Conservation (phyloP, 2,329 filamentous ascomycete genomes). For the Pyrenophora graminea region DNA sequence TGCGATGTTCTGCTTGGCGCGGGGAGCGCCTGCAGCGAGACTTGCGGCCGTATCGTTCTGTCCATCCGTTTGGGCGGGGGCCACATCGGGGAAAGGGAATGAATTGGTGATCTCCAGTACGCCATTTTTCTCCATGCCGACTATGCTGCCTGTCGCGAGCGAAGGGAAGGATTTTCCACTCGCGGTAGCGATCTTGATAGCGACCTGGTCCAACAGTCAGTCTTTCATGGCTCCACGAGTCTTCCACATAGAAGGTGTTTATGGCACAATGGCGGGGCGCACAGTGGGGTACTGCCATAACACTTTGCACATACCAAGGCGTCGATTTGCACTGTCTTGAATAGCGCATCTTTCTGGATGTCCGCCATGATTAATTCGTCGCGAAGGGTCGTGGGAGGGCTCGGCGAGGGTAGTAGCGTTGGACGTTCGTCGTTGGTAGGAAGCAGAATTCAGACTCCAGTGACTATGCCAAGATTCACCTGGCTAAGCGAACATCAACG, state of each 20-base stretch:
- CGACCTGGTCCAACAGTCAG: slow-evolving; percentile 64
- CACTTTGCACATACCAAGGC: slow-evolving; percentile 71
- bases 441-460: slow-evolving; percentile 22
- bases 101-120: slow-evolving; percentile 90
- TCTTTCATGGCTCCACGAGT: neutral
- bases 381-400: slow-evolving; percentile 12
- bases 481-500: slow-evolving; percentile 17
- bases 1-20: slow-evolving; percentile 82
- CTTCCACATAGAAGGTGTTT: neutral
- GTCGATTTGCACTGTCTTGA: slow-evolving; percentile 91
- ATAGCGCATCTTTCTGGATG: slow-evolving; percentile 54
- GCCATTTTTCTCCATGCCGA: slow-evolving; percentile 86
- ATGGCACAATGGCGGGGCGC: slow-evolving; percentile 34
- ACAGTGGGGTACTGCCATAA: slow-evolving; percentile 38
- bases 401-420: slow-evolving; percentile 22
- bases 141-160: slow-evolving; percentile 83
- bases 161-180: slow-evolving; percentile 86
- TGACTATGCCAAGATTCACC: slow-evolving; percentile 29
- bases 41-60: slow-evolving; percentile 50
- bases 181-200: slow-evolving; percentile 98
- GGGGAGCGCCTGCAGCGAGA: slow-evolving; percentile 82
- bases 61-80: slow-evolving; percentile 62
- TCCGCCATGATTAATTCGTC: slow-evolving; percentile 43
- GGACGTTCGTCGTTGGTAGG: slow-evolving; percentile 24
- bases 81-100: slow-evolving; percentile 88